Evolutionary conservation across 2,329 filamentous ascomycete genomes (phyloP).

Genomic region (Huntiella omanensis): DNA sequence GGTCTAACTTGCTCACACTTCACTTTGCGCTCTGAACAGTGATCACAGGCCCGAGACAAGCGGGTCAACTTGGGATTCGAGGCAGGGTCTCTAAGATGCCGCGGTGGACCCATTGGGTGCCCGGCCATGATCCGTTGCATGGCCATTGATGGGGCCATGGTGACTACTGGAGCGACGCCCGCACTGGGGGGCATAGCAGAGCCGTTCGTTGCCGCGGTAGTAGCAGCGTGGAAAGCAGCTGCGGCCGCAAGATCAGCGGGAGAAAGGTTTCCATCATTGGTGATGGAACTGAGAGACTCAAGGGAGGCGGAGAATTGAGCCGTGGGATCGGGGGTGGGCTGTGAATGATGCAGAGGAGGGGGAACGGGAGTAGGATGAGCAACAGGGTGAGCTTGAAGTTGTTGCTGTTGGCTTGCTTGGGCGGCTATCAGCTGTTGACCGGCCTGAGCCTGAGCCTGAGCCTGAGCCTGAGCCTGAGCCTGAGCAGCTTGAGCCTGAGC

Average conservation of each 20-base stretch:
- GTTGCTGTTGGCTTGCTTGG: neutral
- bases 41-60: constrained; percentile 38
- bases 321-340: constrained; percentile 5
- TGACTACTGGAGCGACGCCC: neutral
- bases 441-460: constrained; percentile 8
- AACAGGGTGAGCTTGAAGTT: neutral
- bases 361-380: neutral
- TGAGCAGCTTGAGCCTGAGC: constrained; percentile 11
- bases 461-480: neutral
- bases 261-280: constrained; percentile 4
- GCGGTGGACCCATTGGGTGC: constrained; percentile 12
- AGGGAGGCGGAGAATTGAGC: constrained; percentile 8
- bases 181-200: neutral
- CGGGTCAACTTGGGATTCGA: constrained; percentile 34
- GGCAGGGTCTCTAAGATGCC: constrained; percentile 19
- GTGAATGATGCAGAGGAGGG: neutral
- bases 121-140: constrained; percentile 5
- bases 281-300: constrained; percentile 3
- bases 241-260: constrained; percentile 6
- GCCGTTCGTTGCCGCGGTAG: neutral
- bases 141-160: neutral
- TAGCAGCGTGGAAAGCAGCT: constrained; percentile 7
- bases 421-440: constrained; percentile 11
- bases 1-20: constrained; percentile 39
- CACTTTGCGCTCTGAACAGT: constrained; percentile 43